Percentiles rank a stretch among this genome's conserved stretches.
Evolutionary conservation across 1,284 basidiomycete genomes (phyloP).

Genomic region (Puccinia polysora): DNA sequence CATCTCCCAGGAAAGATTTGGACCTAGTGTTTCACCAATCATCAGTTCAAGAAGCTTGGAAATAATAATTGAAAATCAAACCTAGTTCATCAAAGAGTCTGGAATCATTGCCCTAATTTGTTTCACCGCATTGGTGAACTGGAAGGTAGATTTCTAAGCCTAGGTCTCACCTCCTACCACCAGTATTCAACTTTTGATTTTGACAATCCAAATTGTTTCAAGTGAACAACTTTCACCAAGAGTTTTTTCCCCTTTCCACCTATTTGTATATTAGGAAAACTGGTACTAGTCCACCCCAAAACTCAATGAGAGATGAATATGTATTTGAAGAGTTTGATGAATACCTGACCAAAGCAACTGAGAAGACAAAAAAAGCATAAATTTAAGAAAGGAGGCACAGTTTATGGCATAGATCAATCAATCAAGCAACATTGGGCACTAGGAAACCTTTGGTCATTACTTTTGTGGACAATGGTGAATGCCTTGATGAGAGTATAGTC

Average conservation of each 20-base stretch:
- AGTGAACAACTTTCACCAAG: too few species aligned
- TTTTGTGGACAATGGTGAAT: conserved; percentile 36
- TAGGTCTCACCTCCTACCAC: not conserved
- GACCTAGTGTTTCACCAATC: conserved; percentile 14
- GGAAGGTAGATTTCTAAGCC: conserved; percentile 30
- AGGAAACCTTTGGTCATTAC: conserved; percentile 33
- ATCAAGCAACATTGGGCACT: not conserved
- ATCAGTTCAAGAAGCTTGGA: not conserved
- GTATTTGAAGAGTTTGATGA: conserved; percentile 40
- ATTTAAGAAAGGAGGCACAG: conserved; percentile 27
- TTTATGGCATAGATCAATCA: not conserved
- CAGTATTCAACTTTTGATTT: too few species aligned
- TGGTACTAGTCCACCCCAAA: conserved; percentile 34
- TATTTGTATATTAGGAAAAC: conserved; percentile 25
- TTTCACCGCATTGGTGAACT: conserved; percentile 41
- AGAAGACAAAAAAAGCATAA: conserved; percentile 33
- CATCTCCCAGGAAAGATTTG: conserved; percentile 29
- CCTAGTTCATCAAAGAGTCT: not conserved
- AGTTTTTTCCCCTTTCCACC: not conserved
- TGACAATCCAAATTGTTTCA: too few species aligned
- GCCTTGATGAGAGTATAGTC: conserved; percentile 35
- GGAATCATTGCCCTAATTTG: conserved; percentile 28
- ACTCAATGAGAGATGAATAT: conserved; percentile 14
- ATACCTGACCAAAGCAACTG: conserved; percentile 39
- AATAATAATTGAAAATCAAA: conserved; percentile 1